Percentiles rank a stretch among this genome's conserved stretches.
These are phyloP conservation scores for Vitis amurensis DNA, from an alignment of 164 flowering plant species.

Conservation along the genomic window DNA sequence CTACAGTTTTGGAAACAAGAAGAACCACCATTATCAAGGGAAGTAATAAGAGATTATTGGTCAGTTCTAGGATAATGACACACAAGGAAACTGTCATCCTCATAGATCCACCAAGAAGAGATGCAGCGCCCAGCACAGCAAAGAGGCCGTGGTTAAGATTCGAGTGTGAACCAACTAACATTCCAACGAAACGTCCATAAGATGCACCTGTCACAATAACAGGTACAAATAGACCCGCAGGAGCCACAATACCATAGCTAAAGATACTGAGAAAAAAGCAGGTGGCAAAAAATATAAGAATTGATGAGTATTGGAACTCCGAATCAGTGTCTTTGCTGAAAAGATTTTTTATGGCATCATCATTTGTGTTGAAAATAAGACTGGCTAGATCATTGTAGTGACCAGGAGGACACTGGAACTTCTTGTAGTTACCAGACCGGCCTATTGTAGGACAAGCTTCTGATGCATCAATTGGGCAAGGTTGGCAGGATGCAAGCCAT, in stretches of 20 bases:
- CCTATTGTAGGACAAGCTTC: conserved; percentile 93
- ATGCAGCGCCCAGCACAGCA: conserved; percentile 91
- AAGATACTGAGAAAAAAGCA: conserved; percentile 71
- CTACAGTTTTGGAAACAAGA: conserved; percentile 86
- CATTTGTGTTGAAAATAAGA: conserved; percentile 90
- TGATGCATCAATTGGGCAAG: conserved; percentile 65
- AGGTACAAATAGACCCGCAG: conserved; percentile 87
- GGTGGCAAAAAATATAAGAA: conserved; percentile 64
- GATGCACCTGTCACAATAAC: conserved; percentile 83
- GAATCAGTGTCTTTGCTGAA: conserved; percentile 65
- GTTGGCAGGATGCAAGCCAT: conserved; percentile 77
- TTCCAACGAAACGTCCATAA: conserved; percentile 86
- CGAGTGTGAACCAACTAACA: conserved; percentile 54
- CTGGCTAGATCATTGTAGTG: conserved; percentile 96
- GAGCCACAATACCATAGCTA: conserved; percentile 80
- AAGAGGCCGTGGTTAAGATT: conserved; percentile 77
- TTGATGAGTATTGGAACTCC: conserved; percentile 63
- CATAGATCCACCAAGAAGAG: conserved; percentile 93
- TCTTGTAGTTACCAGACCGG: conserved; percentile 90
- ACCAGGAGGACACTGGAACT: conserved; percentile 77
- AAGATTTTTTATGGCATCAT: conserved; percentile 86
- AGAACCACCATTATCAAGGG: conserved; percentile 90
- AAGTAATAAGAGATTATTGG: conserved; percentile 74
- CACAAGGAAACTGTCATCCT: conserved; percentile 86
- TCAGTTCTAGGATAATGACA: conserved; percentile 77